phyloP scores from a whole-genome alignment of 2,329 filamentous ascomycete species.

The Diaporthe helianthi region DNA sequence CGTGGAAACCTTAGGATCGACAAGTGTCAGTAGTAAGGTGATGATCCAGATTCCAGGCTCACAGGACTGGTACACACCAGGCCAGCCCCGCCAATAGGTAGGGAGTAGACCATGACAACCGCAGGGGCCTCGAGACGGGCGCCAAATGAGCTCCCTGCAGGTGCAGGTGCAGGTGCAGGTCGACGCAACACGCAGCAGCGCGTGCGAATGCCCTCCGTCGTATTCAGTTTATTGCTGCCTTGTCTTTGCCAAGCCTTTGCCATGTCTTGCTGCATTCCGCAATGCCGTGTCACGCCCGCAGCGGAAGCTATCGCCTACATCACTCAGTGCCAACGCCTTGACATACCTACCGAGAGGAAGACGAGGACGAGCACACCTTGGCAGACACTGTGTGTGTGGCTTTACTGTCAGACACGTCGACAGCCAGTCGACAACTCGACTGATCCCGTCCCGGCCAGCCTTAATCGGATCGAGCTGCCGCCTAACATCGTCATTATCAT shows the following conservation, averaged over 20 bases:
- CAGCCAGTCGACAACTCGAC: neutral
- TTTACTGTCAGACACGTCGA: neutral
- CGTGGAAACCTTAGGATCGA: neutral
- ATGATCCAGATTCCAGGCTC: neutral
- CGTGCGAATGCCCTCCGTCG: conserved; percentile 6
- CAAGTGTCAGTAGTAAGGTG: neutral
- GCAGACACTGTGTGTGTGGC: neutral
- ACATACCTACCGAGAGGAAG: neutral
- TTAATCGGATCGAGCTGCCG: neutral
- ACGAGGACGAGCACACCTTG: neutral
- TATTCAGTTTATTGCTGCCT: neutral
- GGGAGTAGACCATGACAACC: neutral
- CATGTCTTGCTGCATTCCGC: neutral
- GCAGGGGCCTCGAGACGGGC: conserved; percentile 2
- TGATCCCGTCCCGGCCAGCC: neutral
- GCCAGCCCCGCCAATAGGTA: conserved; percentile 4
- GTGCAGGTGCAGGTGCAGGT: conserved; percentile 3
- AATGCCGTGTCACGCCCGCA: neutral
- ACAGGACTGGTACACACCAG: too few relatives aligned
- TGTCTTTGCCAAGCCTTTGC: neutral
- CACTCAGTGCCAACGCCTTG: neutral
- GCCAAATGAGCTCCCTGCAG: conserved; percentile 18
- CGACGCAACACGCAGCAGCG: neutral
- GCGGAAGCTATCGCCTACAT: neutral
- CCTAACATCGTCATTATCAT: neutral